Evolutionary conservation across 306 rosid genomes (phyloP).

Genomic region (Sicyos baderoa): DNA sequence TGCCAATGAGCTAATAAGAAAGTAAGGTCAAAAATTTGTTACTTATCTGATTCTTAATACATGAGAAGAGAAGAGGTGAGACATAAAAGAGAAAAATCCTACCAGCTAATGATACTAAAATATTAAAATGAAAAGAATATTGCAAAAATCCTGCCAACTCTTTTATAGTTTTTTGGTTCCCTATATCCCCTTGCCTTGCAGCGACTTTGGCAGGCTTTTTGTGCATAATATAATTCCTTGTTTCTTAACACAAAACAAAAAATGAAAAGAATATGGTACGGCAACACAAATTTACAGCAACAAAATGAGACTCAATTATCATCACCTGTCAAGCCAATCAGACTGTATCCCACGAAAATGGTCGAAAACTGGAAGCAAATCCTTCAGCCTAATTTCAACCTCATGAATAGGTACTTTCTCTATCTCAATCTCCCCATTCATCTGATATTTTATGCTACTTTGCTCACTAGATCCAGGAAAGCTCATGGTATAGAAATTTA

Average conservation of each 20-base stretch:
- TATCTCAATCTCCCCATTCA: conserved; percentile 70
- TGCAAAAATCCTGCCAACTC: too few relatives aligned
- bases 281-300: conserved; percentile 6
- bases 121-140: too few relatives aligned
- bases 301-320: conserved; percentile 1
- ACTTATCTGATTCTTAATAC: too few relatives aligned
- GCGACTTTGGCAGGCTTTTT: too few relatives aligned
- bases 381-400: conserved; percentile 69
- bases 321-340: conserved; percentile 71
- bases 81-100: neutral
- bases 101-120: neutral
- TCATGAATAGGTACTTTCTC: conserved; percentile 58
- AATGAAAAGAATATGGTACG: conserved; percentile 1
- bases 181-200: too few relatives aligned
- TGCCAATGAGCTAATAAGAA: too few relatives aligned
- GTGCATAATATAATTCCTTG: too few relatives aligned
- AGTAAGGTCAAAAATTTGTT: too few relatives aligned
- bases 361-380: conserved; percentile 70
- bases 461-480: conserved; percentile 37
- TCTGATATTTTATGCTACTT: conserved; percentile 26
- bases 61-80: neutral
- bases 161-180: too few relatives aligned
- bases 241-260: neutral
- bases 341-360: conserved; percentile 59
- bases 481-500: conserved; percentile 58